These are phyloP conservation scores for Leptographium radiaticola DNA, from an alignment of 2,329 filamentous ascomycete species.

Conservation along the genomic window DNA sequence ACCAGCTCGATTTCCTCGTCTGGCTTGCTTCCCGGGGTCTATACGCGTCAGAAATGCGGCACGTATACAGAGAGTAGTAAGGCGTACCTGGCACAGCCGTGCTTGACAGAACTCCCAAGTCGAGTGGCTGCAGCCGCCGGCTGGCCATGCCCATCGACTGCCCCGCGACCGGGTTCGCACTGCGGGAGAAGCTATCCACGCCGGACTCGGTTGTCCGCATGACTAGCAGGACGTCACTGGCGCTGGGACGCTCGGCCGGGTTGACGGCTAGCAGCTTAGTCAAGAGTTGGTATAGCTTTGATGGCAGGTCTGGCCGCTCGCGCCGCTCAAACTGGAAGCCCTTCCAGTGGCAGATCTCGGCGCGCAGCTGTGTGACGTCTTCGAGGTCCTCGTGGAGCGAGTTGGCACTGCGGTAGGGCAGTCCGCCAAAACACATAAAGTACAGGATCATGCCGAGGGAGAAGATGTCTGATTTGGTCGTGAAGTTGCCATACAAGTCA, in stretches of 20 bases:
- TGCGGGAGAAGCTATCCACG: constrained; percentile 22
- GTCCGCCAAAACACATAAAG: constrained; percentile 86
- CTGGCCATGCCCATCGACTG: constrained; percentile 25
- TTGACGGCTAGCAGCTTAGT: constrained; percentile 69
- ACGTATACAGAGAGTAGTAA: not conserved
- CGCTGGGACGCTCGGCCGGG: constrained; percentile 64
- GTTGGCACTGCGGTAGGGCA: constrained; percentile 79
- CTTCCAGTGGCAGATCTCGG: constrained; percentile 75
- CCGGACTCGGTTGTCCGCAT: constrained; percentile 56
- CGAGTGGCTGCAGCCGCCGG: constrained; percentile 39
- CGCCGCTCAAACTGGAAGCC: constrained; percentile 71
- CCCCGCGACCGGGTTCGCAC: not conserved
- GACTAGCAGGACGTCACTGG: constrained; percentile 69
- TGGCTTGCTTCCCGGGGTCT: constrained; percentile 18
- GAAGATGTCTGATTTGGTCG: constrained; percentile 95
- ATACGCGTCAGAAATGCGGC: not conserved
- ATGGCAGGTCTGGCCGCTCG: constrained; percentile 68
- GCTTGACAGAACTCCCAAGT: constrained; percentile 36
- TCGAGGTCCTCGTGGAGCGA: constrained; percentile 82
- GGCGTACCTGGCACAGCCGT: constrained; percentile 29
- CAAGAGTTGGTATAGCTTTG: constrained; percentile 73
- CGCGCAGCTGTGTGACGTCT: constrained; percentile 71
- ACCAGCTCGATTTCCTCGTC: not conserved
- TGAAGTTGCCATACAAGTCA: constrained; percentile 82
- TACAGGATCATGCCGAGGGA: constrained; percentile 97